Base-by-base conservation (phyloP, 805 yeast genomes). In the Candida pseudoglaebosa region DNA sequence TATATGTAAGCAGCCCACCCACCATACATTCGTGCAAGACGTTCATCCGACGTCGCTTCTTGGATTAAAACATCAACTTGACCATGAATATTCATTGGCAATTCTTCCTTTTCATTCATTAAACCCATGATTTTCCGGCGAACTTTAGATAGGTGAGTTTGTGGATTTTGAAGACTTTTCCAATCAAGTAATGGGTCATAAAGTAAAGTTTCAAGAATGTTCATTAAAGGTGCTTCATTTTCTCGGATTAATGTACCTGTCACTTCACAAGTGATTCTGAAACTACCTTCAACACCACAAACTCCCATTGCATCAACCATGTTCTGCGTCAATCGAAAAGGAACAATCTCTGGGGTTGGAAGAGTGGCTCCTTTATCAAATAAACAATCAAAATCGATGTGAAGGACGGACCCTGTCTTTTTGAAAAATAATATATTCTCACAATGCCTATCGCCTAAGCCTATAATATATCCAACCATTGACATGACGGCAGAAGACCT, bases 391-490 rank as follows among this genome's bases (percentile, higher is more conserved):
- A 93, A 93, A 61, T 95, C 99, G 39, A 93, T 97, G 58, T 93
- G 99, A 44, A 93, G 62, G 0, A 88, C 78, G 6, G 78, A 79
- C 1, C 99, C 99, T 3, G 81, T 75, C 30, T 71, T 75, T 44
- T 82, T 82, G 50, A 81, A 75, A 28, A 91, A 65, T 39, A 93
- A 62, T 15, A 93, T 78, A 53, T 93, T 93, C 54, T 93, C 99
- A 49, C 96, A 84, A 56, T 93, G 99, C 28, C 99, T 72, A 60
- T 93, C 99, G 17, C 99, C 99, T 36, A 93, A 71, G 6, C 99
- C 99, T 19, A 93, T 70, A 33, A 93, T 78, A 56, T 86, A 87
- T 0, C 99, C 99, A 4, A 91, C 95, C 70, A 93, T 88, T 0
- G 97, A 89, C 99, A 95, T 93, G 0, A 91, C 98, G 0, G 97